Evolutionary conservation across 2,329 filamentous ascomycete genomes (phyloP), one percentile per base, ranked within the genome.

Genomic region (Phyllosticta citribraziliensis): DNA sequence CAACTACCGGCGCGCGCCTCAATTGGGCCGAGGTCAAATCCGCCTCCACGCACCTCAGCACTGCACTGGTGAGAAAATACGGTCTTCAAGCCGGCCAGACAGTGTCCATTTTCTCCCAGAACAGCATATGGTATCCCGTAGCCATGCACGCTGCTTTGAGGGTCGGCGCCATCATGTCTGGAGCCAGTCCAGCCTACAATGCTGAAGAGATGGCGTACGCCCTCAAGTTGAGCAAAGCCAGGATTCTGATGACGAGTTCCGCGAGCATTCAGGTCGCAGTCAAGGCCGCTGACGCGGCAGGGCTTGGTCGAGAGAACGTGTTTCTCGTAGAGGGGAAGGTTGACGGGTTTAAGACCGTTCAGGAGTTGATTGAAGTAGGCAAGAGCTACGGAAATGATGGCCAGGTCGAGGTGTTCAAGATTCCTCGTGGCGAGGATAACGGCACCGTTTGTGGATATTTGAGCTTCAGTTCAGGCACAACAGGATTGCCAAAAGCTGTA

Each of bases 21-120:
- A 78, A 78, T 62, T 88, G 80, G 75, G 71, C 73, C n/a, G 73
- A 84, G 33, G 77, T 87, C 50, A 86, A 84, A 66, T 64, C 82
- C n/a, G n/a, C n/a, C n/a, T n/a, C n/a, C n/a, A n/a, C n/a, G n/a
- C n/a, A n/a, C n/a, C n/a, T n/a, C n/a, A n/a, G n/a, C n/a, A n/a
- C n/a, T n/a, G n/a, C n/a, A n/a, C n/a, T n/a, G n/a, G n/a, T n/a
- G n/a, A n/a, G n/a, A n/a, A n/a, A n/a, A n/a, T n/a, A n/a, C n/a
- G n/a, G n/a, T n/a, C n/a, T n/a, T n/a, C n/a, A n/a, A n/a, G n/a
- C n/a, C n/a, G n/a, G n/a, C n/a, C n/a, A n/a, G n/a, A n/a, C n/a
- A n/a, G n/a, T n/a, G n/a, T n/a, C n/a, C n/a, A n/a, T n/a, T n/a
- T n/a, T n/a, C n/a, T n/a, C n/a, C n/a, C n/a, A n/a, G n/a, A n/a